These are phyloP conservation scores for Ophiosphaerella narmari DNA, from an alignment of 2,329 filamentous ascomycete species.

Conservation along the genomic window DNA sequence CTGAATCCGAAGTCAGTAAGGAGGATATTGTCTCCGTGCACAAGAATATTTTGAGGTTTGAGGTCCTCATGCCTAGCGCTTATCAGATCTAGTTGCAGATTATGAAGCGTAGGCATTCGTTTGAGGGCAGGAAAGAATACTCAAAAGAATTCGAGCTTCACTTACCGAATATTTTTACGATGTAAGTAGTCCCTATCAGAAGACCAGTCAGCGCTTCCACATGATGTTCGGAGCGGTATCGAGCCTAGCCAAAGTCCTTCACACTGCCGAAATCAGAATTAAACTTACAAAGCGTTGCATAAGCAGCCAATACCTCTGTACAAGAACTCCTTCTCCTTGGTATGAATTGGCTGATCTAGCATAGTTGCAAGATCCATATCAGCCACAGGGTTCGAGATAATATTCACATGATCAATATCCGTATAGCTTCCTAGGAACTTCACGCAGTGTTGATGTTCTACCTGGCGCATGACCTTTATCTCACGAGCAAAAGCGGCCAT, in stretches of 20 bases:
- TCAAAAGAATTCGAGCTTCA: background rate
- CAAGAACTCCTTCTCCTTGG: conserved; percentile 1
- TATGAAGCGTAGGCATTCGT: background rate
- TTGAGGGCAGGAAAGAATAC: background rate
- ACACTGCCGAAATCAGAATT: too few relatives aligned
- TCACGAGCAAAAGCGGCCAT: conserved; percentile 20
- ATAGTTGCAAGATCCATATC: conserved; percentile 22
- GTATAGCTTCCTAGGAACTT: conserved; percentile 19
- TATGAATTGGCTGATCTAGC: conserved; percentile 4
- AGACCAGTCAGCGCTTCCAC: too few relatives aligned
- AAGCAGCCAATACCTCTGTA: conserved; percentile 11
- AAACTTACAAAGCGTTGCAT: conserved; percentile 7
- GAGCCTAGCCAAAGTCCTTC: too few relatives aligned
- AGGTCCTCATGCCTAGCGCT: conserved; percentile 19
- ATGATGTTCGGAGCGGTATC: too few relatives aligned
- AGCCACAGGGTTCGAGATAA: conserved; percentile 17
- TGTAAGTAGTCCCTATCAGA: conserved; percentile 10
- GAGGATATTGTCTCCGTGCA: conserved; percentile 20
- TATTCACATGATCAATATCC: conserved; percentile 14
- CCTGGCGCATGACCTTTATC: conserved; percentile 20
- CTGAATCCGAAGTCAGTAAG: conserved; percentile 24
- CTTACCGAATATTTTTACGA: conserved; percentile 10
- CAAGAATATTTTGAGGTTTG: conserved; percentile 24
- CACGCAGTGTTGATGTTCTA: conserved; percentile 19
- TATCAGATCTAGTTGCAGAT: background rate